A percentile compares a stretch with the other conserved stretches of the same genome.
Evolutionary conservation across 306 rosid genomes (phyloP).

Genomic region (Vigna trinervia): DNA sequence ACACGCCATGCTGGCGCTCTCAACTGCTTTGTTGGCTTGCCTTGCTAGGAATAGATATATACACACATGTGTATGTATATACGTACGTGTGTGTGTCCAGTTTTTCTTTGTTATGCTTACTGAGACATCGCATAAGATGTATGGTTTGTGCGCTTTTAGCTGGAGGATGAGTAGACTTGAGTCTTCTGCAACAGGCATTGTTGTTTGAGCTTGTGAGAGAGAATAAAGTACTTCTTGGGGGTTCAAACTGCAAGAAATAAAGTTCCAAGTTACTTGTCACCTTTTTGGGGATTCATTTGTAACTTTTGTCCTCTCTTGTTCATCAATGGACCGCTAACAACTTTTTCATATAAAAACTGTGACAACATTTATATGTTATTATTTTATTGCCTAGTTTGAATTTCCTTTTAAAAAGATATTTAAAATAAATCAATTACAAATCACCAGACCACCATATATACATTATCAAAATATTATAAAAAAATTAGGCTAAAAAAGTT

Average conservation of each 20-base stretch:
- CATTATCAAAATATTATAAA: too few species aligned
- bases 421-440: too few species aligned
- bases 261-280: not conserved
- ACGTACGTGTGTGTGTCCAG: too few species aligned
- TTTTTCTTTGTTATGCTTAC: not conserved
- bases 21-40: not conserved
- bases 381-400: too few species aligned
- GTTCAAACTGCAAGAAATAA: not conserved
- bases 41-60: conserved; percentile 22
- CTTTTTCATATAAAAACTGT: too few species aligned
- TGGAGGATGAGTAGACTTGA: not conserved
- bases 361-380: too few species aligned
- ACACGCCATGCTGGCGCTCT: conserved; percentile 37
- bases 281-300: not conserved
- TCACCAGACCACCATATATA: too few species aligned
- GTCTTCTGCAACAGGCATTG: not conserved
- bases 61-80: too few species aligned
- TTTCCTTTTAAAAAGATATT: too few species aligned
- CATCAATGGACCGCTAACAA: too few species aligned
- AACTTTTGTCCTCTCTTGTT: not conserved
- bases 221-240: not conserved
- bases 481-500: too few species aligned
- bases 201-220: not conserved
- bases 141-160: not conserved
- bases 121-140: not conserved